Conservation (phyloP, 2,329 filamentous ascomycete species). For the Chaetoscypha palmicola region DNA sequence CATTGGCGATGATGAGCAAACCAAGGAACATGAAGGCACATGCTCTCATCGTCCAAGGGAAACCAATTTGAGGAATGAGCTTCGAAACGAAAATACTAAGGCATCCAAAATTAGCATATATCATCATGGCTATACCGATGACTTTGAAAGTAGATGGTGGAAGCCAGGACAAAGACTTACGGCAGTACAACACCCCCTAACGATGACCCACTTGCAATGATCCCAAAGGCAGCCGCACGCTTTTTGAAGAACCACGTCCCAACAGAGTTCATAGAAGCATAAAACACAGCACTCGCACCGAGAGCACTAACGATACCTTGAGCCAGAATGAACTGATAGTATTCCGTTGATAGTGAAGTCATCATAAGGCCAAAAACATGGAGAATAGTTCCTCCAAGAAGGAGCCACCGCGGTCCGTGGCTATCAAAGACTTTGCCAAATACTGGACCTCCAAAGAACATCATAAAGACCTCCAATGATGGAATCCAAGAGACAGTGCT, state of each 20-base stretch:
- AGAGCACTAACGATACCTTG: slow-evolving; percentile 41
- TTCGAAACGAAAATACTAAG: slow-evolving; percentile 47
- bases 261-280: slow-evolving; percentile 35
- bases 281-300: slow-evolving; percentile 41
- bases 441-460: slow-evolving; percentile 49
- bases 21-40: slow-evolving; percentile 49
- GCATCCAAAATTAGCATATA: background rate
- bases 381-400: slow-evolving; percentile 45
- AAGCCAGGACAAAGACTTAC: background rate
- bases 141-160: background rate
- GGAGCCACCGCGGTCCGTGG: slow-evolving; percentile 48
- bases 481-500: slow-evolving; percentile 57
- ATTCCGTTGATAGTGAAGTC: slow-evolving; percentile 48
- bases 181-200: slow-evolving; percentile 52
- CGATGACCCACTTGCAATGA: slow-evolving; percentile 42
- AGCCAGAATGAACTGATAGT: slow-evolving; percentile 46
- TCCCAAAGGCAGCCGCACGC: slow-evolving; percentile 41
- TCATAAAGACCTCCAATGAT: slow-evolving; percentile 47
- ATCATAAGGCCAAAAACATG: slow-evolving; percentile 58
- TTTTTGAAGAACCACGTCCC: slow-evolving; percentile 44
- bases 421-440: slow-evolving; percentile 59
- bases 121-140: background rate
- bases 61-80: slow-evolving; percentile 45
- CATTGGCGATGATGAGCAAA: slow-evolving; percentile 43
- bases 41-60: slow-evolving; percentile 51